A percentile compares a stretch with the other conserved stretches of the same genome.
phyloP scores from a whole-genome alignment of 2,329 filamentous ascomycete genomes.

The Penicillium capsulatum region DNA sequence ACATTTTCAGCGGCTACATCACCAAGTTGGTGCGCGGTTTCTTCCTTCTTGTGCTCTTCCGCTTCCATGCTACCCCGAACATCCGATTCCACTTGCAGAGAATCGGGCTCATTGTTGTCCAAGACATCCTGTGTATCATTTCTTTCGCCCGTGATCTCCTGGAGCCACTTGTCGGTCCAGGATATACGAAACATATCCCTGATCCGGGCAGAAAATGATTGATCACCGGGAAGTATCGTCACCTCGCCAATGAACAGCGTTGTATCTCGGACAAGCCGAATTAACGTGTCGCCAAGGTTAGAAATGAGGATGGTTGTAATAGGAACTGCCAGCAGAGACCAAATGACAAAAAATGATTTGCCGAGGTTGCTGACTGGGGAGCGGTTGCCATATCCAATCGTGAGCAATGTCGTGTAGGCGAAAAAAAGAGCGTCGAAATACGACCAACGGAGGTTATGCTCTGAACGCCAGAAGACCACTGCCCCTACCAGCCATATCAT shows the following conservation, averaged over 20 bases:
- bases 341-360: slow-evolving; percentile 40
- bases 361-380: slow-evolving; percentile 32
- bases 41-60: slow-evolving; percentile 41
- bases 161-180: slow-evolving; percentile 17
- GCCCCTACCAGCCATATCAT: slow-evolving; percentile 44
- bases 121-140: slow-evolving; percentile 1
- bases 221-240: slow-evolving; percentile 52
- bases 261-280: slow-evolving; percentile 52
- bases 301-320: slow-evolving; percentile 41
- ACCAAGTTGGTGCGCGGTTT: slow-evolving; percentile 40
- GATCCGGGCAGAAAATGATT: slow-evolving; percentile 31
- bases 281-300: slow-evolving; percentile 39
- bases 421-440: slow-evolving; percentile 41
- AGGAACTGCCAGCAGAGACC: slow-evolving; percentile 39
- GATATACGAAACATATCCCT: slow-evolving; percentile 23
- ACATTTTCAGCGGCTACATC: slow-evolving; percentile 45
- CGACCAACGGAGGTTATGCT: slow-evolving; percentile 30
- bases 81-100: no score
- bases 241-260: slow-evolving; percentile 54
- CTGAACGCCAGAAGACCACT: slow-evolving; percentile 35
- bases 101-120: slow-evolving; percentile 7
- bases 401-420: slow-evolving; percentile 37
- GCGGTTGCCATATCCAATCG: slow-evolving; percentile 41
- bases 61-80: slow-evolving; percentile 40
- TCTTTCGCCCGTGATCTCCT: slow-evolving; percentile 15